These are phyloP conservation scores for Pinus tabuliformis DNA, from an alignment of 75 land plant genomes.

Conservation along the genomic window DNA sequence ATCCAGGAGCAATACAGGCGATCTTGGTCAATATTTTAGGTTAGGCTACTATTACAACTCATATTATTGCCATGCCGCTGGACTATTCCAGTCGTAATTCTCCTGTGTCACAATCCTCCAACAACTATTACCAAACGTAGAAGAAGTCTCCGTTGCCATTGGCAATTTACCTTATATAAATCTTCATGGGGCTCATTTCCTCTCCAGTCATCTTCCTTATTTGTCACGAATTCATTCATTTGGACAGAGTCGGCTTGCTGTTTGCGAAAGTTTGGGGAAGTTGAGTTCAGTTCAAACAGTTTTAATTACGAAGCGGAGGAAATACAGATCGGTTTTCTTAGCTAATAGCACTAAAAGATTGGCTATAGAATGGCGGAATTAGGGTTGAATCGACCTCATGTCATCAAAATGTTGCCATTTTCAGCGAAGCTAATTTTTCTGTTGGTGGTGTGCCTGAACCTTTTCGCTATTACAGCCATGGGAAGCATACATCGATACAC, in stretches of 20 bases:
- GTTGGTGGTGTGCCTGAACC: background rate
- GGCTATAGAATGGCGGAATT: background rate
- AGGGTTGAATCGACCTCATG: background rate
- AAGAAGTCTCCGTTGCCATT: background rate
- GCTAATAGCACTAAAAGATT: background rate
- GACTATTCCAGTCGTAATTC: background rate
- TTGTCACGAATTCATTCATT: background rate
- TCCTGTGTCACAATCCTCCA: no score
- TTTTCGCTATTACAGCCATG: background rate
- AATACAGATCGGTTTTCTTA: background rate
- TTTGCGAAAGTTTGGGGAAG: background rate
- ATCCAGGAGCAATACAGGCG: no score
- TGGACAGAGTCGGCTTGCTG: background rate
- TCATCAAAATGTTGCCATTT: background rate
- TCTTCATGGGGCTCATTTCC: background rate
- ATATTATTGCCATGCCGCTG: background rate
- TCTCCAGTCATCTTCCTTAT: background rate
- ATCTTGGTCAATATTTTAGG: background rate
- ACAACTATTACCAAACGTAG: background rate
- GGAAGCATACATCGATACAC: background rate
- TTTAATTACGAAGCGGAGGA: no score
- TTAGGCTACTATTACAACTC: background rate
- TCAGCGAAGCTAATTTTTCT: background rate
- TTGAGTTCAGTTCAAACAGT: background rate
- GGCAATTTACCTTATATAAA: background rate